These are phyloP conservation scores for Psidium guajava DNA, from an alignment of 345 rosid species.

Conservation along the genomic window DNA sequence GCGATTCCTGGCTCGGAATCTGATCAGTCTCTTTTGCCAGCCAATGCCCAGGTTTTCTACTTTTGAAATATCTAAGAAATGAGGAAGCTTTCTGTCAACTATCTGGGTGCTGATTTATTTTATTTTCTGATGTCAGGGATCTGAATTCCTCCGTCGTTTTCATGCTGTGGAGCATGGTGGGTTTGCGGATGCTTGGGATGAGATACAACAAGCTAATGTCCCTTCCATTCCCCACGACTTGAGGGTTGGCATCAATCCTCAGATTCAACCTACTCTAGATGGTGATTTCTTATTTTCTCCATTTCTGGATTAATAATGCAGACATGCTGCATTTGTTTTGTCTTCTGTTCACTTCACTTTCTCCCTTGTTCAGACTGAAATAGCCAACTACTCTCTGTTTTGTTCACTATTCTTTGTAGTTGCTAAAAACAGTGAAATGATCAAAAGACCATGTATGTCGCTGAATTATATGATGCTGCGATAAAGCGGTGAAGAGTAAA, in stretches of 20 bases:
- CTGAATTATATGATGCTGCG: background rate
- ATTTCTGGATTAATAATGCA: background rate
- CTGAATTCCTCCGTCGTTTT: constrained; percentile 65
- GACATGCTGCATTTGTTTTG: background rate
- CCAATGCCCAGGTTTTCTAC: constrained; percentile 50
- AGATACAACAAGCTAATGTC: constrained; percentile 40
- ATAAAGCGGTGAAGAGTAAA: background rate
- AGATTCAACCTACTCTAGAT: constrained; percentile 49
- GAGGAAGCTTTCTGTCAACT: background rate
- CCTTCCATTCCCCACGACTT: constrained; percentile 36
- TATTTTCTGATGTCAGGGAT: constrained; percentile 29
- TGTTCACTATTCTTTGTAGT: background rate
- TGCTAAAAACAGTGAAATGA: background rate
- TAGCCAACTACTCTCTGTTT: background rate
- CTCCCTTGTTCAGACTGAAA: background rate
- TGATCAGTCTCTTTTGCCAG: constrained; percentile 48
- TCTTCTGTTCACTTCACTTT: background rate
- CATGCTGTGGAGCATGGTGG: constrained; percentile 64
- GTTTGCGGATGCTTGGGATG: constrained; percentile 74
- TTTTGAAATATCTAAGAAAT: background rate
- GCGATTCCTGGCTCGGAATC: constrained; percentile 85
- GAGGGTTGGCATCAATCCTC: constrained; percentile 13
- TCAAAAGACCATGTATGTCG: background rate
- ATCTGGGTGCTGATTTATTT: background rate
- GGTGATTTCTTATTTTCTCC: constrained; percentile 25